phyloP scores from a whole-genome alignment of 768 basidiomycete genomes.

The Mycena maculata region DNA sequence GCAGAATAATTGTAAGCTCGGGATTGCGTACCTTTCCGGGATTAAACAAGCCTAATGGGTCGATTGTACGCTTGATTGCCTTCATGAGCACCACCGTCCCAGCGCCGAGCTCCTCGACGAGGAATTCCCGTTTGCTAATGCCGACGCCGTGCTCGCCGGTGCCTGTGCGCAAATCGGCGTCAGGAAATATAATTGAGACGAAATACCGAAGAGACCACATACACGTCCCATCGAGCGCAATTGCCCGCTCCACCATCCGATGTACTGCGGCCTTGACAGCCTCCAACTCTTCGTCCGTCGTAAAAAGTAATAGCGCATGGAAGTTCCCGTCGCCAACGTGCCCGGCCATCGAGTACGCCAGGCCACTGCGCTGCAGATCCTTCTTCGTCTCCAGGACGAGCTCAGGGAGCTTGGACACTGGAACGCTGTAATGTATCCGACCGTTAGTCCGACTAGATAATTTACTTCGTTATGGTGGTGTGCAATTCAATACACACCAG shows the following conservation, averaged over 20 bases:
- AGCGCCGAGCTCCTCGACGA: slow-evolving; percentile 82
- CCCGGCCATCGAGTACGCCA: slow-evolving; percentile 24
- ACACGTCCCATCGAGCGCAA: slow-evolving; percentile 82
- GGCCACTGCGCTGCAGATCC: slow-evolving; percentile 12
- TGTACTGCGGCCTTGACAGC: slow-evolving; percentile 59
- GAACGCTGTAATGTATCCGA: slow-evolving; percentile 4
- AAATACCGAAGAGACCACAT: too few relatives aligned
- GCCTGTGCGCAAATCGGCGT: too few relatives aligned
- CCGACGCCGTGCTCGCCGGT: slow-evolving; percentile 92
- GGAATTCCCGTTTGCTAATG: slow-evolving; percentile 83
- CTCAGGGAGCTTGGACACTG: slow-evolving; percentile 24
- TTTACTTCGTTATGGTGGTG: too few relatives aligned
- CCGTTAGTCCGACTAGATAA: too few relatives aligned
- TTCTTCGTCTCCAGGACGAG: slow-evolving; percentile 27
- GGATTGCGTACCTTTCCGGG: too few relatives aligned
- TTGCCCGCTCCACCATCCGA: slow-evolving; percentile 75
- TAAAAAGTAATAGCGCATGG: slow-evolving; percentile 66
- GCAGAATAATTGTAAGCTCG: too few relatives aligned
- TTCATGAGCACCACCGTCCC: slow-evolving; percentile 91
- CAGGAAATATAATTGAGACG: too few relatives aligned
- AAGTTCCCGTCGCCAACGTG: slow-evolving; percentile 58
- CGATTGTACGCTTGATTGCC: too few relatives aligned
- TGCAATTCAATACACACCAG: slow-evolving; percentile 58
- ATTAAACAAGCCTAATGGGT: too few relatives aligned
- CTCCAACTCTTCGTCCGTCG: slow-evolving; percentile 63